Evolutionary conservation across 2,329 filamentous ascomycete species (phyloP).

Genomic region (Xylariaceae sp.): DNA sequence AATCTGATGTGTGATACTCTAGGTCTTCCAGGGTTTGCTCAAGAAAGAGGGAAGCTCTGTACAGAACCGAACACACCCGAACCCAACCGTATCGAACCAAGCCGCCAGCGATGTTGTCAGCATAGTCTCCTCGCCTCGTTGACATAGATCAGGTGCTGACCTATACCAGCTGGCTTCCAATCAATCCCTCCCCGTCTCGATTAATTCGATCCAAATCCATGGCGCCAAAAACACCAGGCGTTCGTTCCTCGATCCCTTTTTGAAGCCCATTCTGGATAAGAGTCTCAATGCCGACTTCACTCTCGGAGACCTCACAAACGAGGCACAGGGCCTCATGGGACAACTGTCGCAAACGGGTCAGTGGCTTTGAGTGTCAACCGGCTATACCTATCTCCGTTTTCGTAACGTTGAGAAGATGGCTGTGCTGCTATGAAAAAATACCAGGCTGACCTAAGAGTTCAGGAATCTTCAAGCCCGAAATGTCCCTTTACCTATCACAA

Average conservation of each 20-base stretch:
- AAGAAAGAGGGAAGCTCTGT: conserved; percentile 27
- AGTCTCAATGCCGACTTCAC: conserved; percentile 68
- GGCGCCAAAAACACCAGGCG: conserved; percentile 80
- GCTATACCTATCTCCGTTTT: too few species aligned
- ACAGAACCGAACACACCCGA: conserved; percentile 22
- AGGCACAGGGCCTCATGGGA: conserved; percentile 32
- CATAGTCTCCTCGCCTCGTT: conserved; percentile 1
- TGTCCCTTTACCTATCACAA: conserved; percentile 77
- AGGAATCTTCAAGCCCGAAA: conserved; percentile 85
- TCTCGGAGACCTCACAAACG: conserved; percentile 67
- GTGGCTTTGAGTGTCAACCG: too few species aligned
- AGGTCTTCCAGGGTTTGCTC: conserved; percentile 31
- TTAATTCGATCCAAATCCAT: conserved; percentile 80
- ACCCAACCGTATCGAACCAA: too few species aligned
- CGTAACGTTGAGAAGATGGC: conserved; percentile 26
- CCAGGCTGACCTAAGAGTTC: conserved; percentile 7
- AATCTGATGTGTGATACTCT: not conserved
- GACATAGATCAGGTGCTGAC: conserved; percentile 8
- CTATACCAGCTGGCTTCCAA: conserved; percentile 67
- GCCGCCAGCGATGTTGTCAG: conserved; percentile 50
- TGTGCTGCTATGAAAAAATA: not conserved
- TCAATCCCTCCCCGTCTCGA: conserved; percentile 78
- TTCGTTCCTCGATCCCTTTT: conserved; percentile 76
- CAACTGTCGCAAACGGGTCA: conserved; percentile 73
- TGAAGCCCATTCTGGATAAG: conserved; percentile 70